Percentiles rank a stretch among this genome's conserved stretches.
phyloP scores from a whole-genome alignment of 306 rosid genomes.

The Medicago truncatula region DNA sequence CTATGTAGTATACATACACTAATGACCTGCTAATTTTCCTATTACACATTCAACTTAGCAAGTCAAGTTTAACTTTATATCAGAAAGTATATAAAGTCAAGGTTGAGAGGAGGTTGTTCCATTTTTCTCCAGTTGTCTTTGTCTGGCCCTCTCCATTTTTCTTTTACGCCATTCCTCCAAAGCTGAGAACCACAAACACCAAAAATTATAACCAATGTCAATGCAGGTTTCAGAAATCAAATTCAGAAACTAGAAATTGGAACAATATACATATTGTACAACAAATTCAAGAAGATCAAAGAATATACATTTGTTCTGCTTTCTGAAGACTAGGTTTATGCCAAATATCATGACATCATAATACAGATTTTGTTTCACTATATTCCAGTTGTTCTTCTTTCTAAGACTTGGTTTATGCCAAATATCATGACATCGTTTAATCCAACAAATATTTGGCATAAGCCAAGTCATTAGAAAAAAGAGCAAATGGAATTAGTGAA shows the following conservation, averaged over 20 bases:
- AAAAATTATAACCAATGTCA: constrained; percentile 28
- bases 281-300: constrained; percentile 14
- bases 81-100: constrained; percentile 38
- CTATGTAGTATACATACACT: constrained; percentile 35
- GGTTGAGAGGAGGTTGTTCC: constrained; percentile 66
- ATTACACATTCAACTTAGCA: not conserved
- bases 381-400: too few relatives aligned
- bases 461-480: not conserved
- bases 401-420: too few relatives aligned
- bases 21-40: not conserved
- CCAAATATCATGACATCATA: too few relatives aligned
- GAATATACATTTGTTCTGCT: not conserved
- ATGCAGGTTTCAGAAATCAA: not conserved
- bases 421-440: too few relatives aligned
- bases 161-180: constrained; percentile 97
- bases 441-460: not conserved
- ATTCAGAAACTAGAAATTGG: not conserved
- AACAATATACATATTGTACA: not conserved
- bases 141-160: constrained; percentile 95
- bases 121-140: constrained; percentile 80
- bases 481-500: constrained; percentile 14
- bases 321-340: too few relatives aligned
- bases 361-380: too few relatives aligned
- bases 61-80: constrained; percentile 23
- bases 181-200: constrained; percentile 63